phyloP scores from a whole-genome alignment of 2,329 filamentous ascomycete species.

The Microcyclospora tardicrescens region DNA sequence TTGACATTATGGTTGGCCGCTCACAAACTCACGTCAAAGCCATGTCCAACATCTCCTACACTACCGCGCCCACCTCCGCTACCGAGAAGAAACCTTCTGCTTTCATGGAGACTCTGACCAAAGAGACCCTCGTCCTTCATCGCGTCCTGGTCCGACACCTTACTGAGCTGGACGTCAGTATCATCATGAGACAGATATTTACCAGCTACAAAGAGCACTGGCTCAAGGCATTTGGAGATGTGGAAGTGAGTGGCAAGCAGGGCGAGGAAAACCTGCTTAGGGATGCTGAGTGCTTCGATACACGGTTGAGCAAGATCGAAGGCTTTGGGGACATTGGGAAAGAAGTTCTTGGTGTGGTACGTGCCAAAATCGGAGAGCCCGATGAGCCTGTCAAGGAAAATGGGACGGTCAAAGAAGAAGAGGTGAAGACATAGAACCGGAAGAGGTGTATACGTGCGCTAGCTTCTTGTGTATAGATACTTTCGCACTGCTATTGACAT shows the following conservation, averaged over 20 bases:
- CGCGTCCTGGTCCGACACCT: slow-evolving; percentile 73
- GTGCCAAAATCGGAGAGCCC: slow-evolving; percentile 35
- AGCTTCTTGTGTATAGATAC: too few species aligned
- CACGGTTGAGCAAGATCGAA: slow-evolving; percentile 61
- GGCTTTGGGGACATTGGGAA: slow-evolving; percentile 60
- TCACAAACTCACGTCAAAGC: slow-evolving; percentile 60
- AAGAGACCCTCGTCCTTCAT: slow-evolving; percentile 74
- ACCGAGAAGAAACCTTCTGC: slow-evolving; percentile 32
- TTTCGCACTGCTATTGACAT: too few species aligned
- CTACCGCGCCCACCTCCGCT: slow-evolving; percentile 25
- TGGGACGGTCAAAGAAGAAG: too few species aligned
- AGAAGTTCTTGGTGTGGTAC: slow-evolving; percentile 21
- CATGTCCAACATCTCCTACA: slow-evolving; percentile 64
- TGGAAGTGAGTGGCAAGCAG: slow-evolving; percentile 49
- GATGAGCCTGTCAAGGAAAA: too few species aligned
- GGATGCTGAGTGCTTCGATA: slow-evolving; percentile 61
- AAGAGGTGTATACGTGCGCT: too few species aligned
- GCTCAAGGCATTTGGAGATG: slow-evolving; percentile 54
- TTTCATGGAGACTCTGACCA: slow-evolving; percentile 78
- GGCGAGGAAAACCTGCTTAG: slow-evolving; percentile 68
- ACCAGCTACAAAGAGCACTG: slow-evolving; percentile 69
- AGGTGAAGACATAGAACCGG: too few species aligned
- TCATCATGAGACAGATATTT: slow-evolving; percentile 82
- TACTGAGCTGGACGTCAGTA: slow-evolving; percentile 58
- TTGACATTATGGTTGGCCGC: slow-evolving; percentile 79